Conservation (phyloP, 2,329 filamentous ascomycete genomes). For the Xylaria multiplex region DNA sequence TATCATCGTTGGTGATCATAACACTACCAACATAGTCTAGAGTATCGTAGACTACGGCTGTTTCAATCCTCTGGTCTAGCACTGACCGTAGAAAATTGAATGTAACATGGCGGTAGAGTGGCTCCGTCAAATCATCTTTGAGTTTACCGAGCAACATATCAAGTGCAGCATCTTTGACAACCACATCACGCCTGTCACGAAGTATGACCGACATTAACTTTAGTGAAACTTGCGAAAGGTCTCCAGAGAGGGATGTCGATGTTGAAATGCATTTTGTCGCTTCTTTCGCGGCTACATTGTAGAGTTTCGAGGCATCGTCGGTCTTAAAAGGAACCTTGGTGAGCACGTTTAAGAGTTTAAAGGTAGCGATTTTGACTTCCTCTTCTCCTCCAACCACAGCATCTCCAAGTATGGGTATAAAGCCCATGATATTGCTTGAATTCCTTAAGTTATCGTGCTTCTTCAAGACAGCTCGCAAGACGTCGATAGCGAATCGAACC, state of each 20-base stretch:
- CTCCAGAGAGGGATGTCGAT: slow-evolving; percentile 80
- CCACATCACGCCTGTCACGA: slow-evolving; percentile 79
- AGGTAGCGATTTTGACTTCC: slow-evolving; percentile 88
- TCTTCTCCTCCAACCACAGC: slow-evolving; percentile 85
- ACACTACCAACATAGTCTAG: slow-evolving; percentile 88
- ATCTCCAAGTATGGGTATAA: slow-evolving; percentile 89
- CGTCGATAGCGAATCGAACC: slow-evolving; percentile 85
- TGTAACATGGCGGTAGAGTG: slow-evolving; percentile 88
- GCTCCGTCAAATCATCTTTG: slow-evolving; percentile 89
- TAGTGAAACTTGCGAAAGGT: slow-evolving; percentile 85
- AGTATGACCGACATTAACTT: slow-evolving; percentile 89
- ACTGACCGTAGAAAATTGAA: slow-evolving; percentile 94
- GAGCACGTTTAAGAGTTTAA: slow-evolving; percentile 85
- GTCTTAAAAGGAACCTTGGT: slow-evolving; percentile 83
- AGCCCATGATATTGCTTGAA: slow-evolving; percentile 80
- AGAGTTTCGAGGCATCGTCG: slow-evolving; percentile 70
- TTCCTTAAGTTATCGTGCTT: slow-evolving; percentile 86
- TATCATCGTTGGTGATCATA: slow-evolving; percentile 96
- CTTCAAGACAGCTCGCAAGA: slow-evolving; percentile 84
- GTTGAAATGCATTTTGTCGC: slow-evolving; percentile 83
- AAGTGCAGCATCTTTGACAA: slow-evolving; percentile 81
- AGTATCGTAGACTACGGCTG: slow-evolving; percentile 88
- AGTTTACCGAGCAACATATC: slow-evolving; percentile 84
- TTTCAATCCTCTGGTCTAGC: slow-evolving; percentile 84
- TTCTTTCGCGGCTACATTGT: slow-evolving; percentile 84